Evolutionary conservation across 2,329 filamentous ascomycete species (phyloP).

Genomic region (Penicillium sp.): DNA sequence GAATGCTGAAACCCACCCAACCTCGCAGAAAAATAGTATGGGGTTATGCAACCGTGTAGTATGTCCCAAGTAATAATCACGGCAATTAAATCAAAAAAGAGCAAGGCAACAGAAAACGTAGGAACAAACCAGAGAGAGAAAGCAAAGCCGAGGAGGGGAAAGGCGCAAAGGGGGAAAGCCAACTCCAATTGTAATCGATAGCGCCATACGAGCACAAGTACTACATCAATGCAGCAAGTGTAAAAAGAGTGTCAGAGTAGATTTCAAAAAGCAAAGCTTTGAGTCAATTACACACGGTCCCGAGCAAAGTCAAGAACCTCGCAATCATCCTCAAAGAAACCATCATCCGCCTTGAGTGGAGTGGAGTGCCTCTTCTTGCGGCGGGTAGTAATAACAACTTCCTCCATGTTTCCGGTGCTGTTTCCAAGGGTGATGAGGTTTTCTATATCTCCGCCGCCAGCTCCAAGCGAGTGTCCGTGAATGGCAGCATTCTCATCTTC

Average conservation of each 20-base stretch:
- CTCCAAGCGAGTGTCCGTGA: conserved; percentile 29
- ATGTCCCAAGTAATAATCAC: neutral
- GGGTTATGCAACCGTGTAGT: conserved; percentile 23
- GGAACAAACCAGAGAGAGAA: neutral
- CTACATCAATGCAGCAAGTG: conserved; percentile 16
- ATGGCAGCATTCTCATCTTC: conserved; percentile 27
- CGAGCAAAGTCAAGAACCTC: conserved; percentile 84
- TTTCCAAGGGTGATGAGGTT: conserved; percentile 52
- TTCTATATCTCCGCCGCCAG: conserved; percentile 47
- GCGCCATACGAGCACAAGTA: conserved; percentile 19
- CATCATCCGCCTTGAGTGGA: conserved; percentile 54
- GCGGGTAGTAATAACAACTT: conserved; percentile 79
- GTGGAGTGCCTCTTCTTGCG: conserved; percentile 56
- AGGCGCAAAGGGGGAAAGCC: neutral
- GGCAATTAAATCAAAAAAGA: neutral
- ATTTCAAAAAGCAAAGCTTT: neutral
- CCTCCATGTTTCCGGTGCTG: conserved; percentile 62
- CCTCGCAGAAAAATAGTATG: conserved; percentile 2
- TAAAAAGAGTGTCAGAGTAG: conserved; percentile 5
- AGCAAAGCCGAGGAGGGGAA: conserved; percentile 7
- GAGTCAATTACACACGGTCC: conserved; percentile 48
- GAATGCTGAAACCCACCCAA: neutral
- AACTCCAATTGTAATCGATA: conserved; percentile 17
- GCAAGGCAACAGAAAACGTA: neutral
- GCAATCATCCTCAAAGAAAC: conserved; percentile 89